Evolutionary conservation across 2,329 filamentous ascomycete species (phyloP).

Genomic region (Aspergillus fructus): DNA sequence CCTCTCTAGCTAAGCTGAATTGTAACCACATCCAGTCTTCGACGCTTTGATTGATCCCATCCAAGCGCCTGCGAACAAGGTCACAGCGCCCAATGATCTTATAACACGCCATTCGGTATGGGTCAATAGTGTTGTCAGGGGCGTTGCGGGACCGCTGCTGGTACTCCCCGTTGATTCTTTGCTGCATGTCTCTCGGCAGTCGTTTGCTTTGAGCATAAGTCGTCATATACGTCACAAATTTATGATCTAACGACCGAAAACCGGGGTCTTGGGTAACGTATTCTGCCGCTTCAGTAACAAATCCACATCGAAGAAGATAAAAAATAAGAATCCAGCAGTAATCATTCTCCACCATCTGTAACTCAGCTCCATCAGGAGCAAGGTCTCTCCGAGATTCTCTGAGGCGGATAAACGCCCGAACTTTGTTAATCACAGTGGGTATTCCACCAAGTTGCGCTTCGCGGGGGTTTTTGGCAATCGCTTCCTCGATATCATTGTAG

Average conservation of each 20-base stretch:
- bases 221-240: constrained; percentile 83
- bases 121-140: constrained; percentile 83
- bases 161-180: constrained; percentile 87
- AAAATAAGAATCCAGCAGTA: constrained; percentile 94
- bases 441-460: constrained; percentile 88
- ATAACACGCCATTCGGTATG: constrained; percentile 95
- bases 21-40: constrained; percentile 69
- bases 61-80: constrained; percentile 56
- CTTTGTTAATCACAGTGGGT: constrained; percentile 83
- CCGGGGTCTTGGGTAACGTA: constrained; percentile 80
- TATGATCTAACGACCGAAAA: constrained; percentile 87
- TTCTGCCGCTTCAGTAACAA: constrained; percentile 77
- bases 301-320: constrained; percentile 82
- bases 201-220: constrained; percentile 79
- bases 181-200: constrained; percentile 75
- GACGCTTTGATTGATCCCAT: constrained; percentile 58
- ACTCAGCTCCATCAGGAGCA: constrained; percentile 73
- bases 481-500: constrained; percentile 70
- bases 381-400: constrained; percentile 78
- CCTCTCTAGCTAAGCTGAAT: constrained; percentile 62
- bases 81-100: constrained; percentile 87
- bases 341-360: constrained; percentile 78
- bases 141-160: constrained; percentile 80
- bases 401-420: constrained; percentile 87
- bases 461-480: constrained; percentile 78